Base-by-base conservation (phyloP, 768 basidiomycete species). In the Russula abietina region DNA sequence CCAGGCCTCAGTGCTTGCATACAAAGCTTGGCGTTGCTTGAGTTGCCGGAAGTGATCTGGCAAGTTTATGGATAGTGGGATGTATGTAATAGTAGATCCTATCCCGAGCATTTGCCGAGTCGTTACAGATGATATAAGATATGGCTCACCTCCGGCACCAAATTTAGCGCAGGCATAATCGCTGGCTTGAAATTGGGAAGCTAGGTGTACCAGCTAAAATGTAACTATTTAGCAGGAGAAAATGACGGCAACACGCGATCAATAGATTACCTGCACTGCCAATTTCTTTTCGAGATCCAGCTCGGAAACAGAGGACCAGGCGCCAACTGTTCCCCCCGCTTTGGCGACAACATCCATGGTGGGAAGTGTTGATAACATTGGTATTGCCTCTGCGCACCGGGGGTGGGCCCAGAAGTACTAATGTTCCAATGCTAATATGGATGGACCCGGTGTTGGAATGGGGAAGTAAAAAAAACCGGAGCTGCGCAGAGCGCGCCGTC, bases 161-260 rank as follows among this genome's bases (percentile, higher is more conserved):
- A 68, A 68, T 45, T 68, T 68, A 3, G 67, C 67, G 33, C 65
- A 62, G 38, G 58, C 55, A 55, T 68, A 68, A 48, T 67, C 67
- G 33, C 67, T 68, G 22, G 61, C 67, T 30, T 68, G 67, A 51
- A 68, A 68, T 48, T 68, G 67, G 45, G 67, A 68, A 50, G 67
- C 67, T 17, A 68, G 56, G 52, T 68, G 67, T 45, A 68, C 62
- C 58, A 68, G 48, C 67, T 68, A 32, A 8, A 57, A 28, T 46
- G 4, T 28, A 49, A 39, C 10, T 1, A 12, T 24, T 58, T 36
- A 45, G 46, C 30, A n/a, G 24, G 45, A 9, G 6, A 16, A 28
- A 24, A 17, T 24, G 24, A 57, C 10, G 24, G 19, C 11, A 14
- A n/a, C n/a, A 30, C 16, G 28, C 1, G 11, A 45, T n/a, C 12